phyloP scores from a whole-genome alignment of 2,329 filamentous ascomycete genomes.

The Onygenales sp. region DNA sequence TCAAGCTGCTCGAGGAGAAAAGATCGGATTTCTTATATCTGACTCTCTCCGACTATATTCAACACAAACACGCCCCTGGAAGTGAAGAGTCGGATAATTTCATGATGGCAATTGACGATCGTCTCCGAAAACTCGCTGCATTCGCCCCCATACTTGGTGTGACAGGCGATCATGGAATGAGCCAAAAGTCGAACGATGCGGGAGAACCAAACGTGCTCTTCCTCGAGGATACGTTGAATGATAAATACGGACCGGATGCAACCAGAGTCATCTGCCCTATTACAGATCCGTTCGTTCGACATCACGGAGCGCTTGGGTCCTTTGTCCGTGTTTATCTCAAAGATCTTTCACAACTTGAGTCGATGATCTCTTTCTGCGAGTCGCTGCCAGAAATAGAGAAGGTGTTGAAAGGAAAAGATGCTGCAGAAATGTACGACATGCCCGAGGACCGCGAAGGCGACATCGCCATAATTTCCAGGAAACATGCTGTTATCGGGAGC shows the following conservation, averaged over 20 bases:
- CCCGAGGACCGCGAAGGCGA: conserved; percentile 33
- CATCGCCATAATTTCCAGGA: conserved; percentile 29
- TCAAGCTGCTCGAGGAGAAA: conserved; percentile 32
- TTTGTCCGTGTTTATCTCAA: conserved; percentile 34
- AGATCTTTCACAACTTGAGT: conserved; percentile 13
- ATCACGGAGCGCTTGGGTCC: conserved; percentile 34
- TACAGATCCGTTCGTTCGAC: conserved; percentile 34
- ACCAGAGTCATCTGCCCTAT: conserved; percentile 37
- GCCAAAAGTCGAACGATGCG: conserved; percentile 25
- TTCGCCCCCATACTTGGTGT: conserved; percentile 30
- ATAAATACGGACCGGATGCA: conserved; percentile 20
- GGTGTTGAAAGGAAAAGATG: conserved; percentile 22
- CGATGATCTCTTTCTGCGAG: conserved; percentile 21
- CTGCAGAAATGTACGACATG: conserved; percentile 28
- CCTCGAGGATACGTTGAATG: conserved; percentile 28
- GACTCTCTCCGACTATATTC: conserved; percentile 38
- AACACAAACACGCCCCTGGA: conserved; percentile 35
- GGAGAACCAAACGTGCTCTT: conserved; percentile 32
- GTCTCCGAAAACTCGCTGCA: conserved; percentile 23
- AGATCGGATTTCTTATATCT: conserved; percentile 34
- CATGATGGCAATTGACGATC: conserved; percentile 24
- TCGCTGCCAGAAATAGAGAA: conserved; percentile 25
- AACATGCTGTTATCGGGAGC: conserved; percentile 29
- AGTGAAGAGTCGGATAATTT: conserved; percentile 29
- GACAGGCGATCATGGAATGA: conserved; percentile 39